phyloP scores from a whole-genome alignment of 768 basidiomycete genomes.

The Auriculariales sp. region DNA sequence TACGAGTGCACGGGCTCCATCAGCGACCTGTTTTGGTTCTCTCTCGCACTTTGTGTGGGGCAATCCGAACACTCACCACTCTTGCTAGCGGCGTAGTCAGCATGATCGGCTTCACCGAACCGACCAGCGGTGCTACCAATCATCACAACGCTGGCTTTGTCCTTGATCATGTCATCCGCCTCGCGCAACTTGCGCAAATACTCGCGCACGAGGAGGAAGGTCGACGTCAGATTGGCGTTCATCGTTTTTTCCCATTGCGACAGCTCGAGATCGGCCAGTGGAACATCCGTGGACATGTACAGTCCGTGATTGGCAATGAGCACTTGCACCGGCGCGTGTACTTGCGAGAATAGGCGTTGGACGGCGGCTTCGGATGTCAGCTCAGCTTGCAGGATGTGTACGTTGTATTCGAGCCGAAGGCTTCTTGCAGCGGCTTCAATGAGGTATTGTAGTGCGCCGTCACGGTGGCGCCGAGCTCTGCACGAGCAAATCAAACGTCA shows the following conservation, averaged over 20 bases:
- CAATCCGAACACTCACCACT: slow-evolving; percentile 31
- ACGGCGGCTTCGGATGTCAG: slow-evolving; percentile 45
- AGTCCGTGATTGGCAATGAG: slow-evolving; percentile 49
- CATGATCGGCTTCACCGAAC: slow-evolving; percentile 54
- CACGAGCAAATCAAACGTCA: background rate
- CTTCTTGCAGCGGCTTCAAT: slow-evolving; percentile 24
- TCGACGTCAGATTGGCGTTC: slow-evolving; percentile 46
- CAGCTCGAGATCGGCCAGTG: slow-evolving; percentile 42
- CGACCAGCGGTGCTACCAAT: slow-evolving; percentile 63
- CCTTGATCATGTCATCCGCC: slow-evolving; percentile 27
- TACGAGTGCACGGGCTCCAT: slow-evolving; percentile 11
- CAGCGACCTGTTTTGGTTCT: too few relatives aligned
- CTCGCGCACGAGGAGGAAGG: slow-evolving; percentile 53
- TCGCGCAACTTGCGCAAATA: slow-evolving; percentile 34
- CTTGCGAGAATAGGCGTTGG: slow-evolving; percentile 26
- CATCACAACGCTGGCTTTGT: slow-evolving; percentile 44
- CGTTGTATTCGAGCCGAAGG: slow-evolving; percentile 20
- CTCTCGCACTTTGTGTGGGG: too few relatives aligned
- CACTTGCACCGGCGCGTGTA: slow-evolving; percentile 34
- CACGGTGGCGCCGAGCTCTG: slow-evolving; percentile 58
- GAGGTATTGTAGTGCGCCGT: slow-evolving; percentile 56
- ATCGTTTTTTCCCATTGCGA: slow-evolving; percentile 50
- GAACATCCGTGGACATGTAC: slow-evolving; percentile 28
- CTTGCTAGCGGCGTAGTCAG: slow-evolving; percentile 53
- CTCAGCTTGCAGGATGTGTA: slow-evolving; percentile 36